A percentile compares a stretch with the other conserved stretches of the same genome.
Evolutionary conservation across 176 grass and related monocot genomes (phyloP).

Genomic region (Saccharum officinarum): DNA sequence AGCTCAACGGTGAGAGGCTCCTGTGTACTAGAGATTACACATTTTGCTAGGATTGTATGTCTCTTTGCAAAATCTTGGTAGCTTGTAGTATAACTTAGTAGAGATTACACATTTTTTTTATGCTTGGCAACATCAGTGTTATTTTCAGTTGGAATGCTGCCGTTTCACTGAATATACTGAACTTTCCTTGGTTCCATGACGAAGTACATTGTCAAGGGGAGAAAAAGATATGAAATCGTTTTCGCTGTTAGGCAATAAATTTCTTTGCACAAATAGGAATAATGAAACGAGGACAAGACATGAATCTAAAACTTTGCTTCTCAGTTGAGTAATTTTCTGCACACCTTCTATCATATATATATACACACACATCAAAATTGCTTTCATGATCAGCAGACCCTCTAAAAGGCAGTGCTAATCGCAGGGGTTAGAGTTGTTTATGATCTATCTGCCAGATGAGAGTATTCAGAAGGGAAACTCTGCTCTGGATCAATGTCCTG

Average conservation of each 20-base stretch:
- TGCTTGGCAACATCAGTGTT: no score
- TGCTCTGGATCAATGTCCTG: no score
- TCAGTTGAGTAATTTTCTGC: neutral
- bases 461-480: no score
- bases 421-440: neutral
- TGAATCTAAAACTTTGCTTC: neutral
- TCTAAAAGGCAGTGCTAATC: neutral
- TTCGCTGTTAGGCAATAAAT: neutral
- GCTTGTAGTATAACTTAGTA: neutral
- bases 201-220: neutral
- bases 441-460: no score
- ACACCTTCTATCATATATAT: neutral
- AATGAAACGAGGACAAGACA: neutral
- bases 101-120: no score
- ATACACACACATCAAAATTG: neutral
- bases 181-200: neutral
- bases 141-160: neutral
- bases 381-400: slow-evolving; percentile 19
- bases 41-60: neutral
- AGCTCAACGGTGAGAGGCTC: neutral
- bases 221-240: neutral
- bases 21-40: neutral
- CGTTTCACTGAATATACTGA: neutral
- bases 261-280: neutral
- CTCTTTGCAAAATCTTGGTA: neutral